These are phyloP conservation scores for Nakazawaea sp. DNA, from an alignment of 805 yeast genomes.

Conservation along the genomic window DNA sequence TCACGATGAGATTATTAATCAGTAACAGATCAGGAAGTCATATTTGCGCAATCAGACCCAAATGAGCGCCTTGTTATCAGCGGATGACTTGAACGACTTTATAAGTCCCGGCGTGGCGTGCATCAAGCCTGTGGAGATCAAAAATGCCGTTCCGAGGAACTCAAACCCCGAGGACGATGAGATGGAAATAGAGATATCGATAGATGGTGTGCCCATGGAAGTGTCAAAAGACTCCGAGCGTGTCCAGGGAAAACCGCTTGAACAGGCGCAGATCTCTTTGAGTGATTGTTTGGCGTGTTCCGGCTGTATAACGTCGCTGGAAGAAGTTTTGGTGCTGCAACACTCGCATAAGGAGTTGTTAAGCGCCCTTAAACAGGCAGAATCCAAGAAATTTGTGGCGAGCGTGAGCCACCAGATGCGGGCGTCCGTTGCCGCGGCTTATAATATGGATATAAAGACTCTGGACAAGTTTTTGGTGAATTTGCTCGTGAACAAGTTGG, in stretches of 20 bases:
- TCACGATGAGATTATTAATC: no score
- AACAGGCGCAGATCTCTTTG: constrained; percentile 81
- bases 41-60: no score
- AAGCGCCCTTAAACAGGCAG: constrained; percentile 36
- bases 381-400: constrained; percentile 48
- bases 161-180: constrained; percentile 24
- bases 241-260: constrained; percentile 41
- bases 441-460: constrained; percentile 39
- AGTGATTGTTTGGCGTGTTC: constrained; percentile 95
- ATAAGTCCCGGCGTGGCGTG: constrained; percentile 94
- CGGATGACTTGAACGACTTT: constrained; percentile 90
- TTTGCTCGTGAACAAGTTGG: constrained; percentile 52
- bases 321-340: constrained; percentile 83
- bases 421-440: constrained; percentile 72
- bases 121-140: constrained; percentile 70
- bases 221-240: constrained; percentile 61
- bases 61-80: constrained; percentile 89
- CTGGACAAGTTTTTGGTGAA: constrained; percentile 58
- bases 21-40: no score
- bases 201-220: constrained; percentile 56
- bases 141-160: constrained; percentile 17
- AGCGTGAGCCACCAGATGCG: constrained; percentile 85
- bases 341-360: constrained; percentile 82
- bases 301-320: constrained; percentile 97
- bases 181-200: constrained; percentile 52